Evolutionary conservation across 1,284 basidiomycete species (phyloP), one percentile per base, ranked within the genome.

Genomic region (Ceratobasidium sp.): DNA sequence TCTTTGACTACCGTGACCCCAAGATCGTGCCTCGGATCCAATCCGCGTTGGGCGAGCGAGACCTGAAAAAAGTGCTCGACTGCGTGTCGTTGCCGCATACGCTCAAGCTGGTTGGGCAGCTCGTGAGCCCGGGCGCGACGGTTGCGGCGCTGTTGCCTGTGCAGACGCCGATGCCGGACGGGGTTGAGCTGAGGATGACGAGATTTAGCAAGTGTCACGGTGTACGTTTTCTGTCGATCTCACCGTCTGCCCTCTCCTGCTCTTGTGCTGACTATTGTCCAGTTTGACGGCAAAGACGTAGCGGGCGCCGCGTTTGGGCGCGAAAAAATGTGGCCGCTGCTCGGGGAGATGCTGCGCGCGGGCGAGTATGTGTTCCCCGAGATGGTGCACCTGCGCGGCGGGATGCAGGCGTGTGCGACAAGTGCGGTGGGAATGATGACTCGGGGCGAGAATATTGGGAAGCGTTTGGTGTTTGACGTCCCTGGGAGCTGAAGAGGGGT

Each of bases 161-260:
- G 16, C 34, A 61, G 27, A 71, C 68, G 5, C 54, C 54, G 6
- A 71, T 71, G 68, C 54, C 68, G n/a, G 68, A 71, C 16, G 68
- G 68, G 19, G 68, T 71, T 5, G 56, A 59, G 43, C 39, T 71
- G 16, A 71, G 61, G 43, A 56, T 54, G 53, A 56, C 54, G 22
- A 59, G 29, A 56, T 71, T 71, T 71, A 56, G 56, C 1, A 37
- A 41, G 27, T 71, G 68, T n/a, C 53, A 71, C 46, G 68, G 61
- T 24, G 68, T 71, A 43, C 56, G 68, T 71, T 39, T 41, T 41
- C 13, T 24, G 19, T 46, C 19, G 24, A 14, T 62, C 34, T 27
- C 27, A 9, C 19, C 39, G 39, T 62, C 59, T 62, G 19, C 13
- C 29, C 22, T 39, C 37, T 59, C 14, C 53, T 19, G 7, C 24